These are phyloP conservation scores for Hansenula sp. DNA, from an alignment of 1,139 yeast genomes.

Conservation along the genomic window DNA sequence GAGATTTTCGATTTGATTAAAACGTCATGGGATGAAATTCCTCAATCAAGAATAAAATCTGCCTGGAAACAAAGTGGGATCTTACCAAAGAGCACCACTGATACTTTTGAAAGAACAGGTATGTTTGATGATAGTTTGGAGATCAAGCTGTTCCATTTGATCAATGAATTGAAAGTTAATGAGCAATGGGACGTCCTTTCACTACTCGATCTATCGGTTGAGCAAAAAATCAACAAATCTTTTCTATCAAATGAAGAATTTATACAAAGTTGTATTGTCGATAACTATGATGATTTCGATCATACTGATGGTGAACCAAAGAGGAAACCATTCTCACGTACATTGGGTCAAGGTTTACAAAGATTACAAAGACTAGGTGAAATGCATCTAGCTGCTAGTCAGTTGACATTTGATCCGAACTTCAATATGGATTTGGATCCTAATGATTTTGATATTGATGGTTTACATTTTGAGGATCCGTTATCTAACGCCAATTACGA, in stretches of 20 bases:
- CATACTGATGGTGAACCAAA: conserved; percentile 14
- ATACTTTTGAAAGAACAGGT: conserved; percentile 21
- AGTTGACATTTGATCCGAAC: background rate
- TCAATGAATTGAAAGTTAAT: conserved; percentile 41
- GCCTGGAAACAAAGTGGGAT: conserved; percentile 50
- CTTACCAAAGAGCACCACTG: conserved; percentile 26
- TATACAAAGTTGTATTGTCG: conserved; percentile 58
- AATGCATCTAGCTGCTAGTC: conserved; percentile 3
- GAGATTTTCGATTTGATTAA: conserved; percentile 57
- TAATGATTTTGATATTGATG: conserved; percentile 4
- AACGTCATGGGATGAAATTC: conserved; percentile 50
- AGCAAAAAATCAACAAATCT: conserved; percentile 48
- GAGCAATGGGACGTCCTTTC: conserved; percentile 60
- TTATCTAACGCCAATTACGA: background rate
- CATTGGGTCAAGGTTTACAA: conserved; percentile 21
- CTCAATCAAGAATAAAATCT: conserved; percentile 41
- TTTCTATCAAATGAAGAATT: conserved; percentile 63
- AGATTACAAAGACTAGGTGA: conserved; percentile 19
- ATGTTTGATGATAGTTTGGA: conserved; percentile 31
- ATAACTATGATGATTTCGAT: conserved; percentile 30
- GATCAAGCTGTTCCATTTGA: conserved; percentile 37
- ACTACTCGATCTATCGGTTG: conserved; percentile 53
- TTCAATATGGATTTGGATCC: conserved; percentile 4
- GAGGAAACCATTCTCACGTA: conserved; percentile 23
- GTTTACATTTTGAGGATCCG: conserved; percentile 1